Evolutionary conservation across 2,329 filamentous ascomycete genomes (phyloP).

Genomic region (Venturia oleaginea): DNA sequence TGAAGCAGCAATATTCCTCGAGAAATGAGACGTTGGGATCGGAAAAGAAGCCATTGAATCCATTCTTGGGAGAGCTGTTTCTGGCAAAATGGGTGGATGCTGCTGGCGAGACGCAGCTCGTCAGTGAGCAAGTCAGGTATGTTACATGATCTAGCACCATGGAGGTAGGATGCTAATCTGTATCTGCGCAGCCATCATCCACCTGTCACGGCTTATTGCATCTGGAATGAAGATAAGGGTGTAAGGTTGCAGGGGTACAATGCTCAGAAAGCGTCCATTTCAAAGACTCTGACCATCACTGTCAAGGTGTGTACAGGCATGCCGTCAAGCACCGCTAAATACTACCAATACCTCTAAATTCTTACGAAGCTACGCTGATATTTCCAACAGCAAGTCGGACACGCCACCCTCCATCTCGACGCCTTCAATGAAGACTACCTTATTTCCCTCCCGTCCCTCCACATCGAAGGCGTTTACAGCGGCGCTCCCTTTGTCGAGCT

Average conservation of each 20-base stretch:
- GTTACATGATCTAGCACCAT: not conserved
- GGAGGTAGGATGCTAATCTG: constrained; percentile 3
- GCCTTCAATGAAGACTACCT: constrained; percentile 63
- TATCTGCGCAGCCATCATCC: constrained; percentile 61
- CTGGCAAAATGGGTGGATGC: constrained; percentile 81
- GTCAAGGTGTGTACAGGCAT: constrained; percentile 50
- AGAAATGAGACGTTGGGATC: constrained; percentile 74
- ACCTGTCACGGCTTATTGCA: constrained; percentile 87
- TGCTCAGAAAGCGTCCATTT: constrained; percentile 91
- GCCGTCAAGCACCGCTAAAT: not conserved
- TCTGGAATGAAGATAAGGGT: constrained; percentile 76
- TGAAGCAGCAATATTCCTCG: constrained; percentile 75
- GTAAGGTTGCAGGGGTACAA: constrained; percentile 77
- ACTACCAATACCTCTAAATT: not conserved
- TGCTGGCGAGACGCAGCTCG: constrained; percentile 70
- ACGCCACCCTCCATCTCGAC: constrained; percentile 72
- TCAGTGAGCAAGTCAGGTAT: constrained; percentile 87
- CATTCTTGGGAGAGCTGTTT: constrained; percentile 91
- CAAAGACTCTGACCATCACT: constrained; percentile 67
- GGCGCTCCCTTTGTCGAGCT: constrained; percentile 85
- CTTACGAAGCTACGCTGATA: not conserved
- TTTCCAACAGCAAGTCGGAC: constrained; percentile 60
- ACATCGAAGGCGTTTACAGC: constrained; percentile 88
- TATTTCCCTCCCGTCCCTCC: constrained; percentile 81
- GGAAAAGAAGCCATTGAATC: constrained; percentile 97